Evolutionary conservation across 1,139 yeast genomes (phyloP).

Genomic region (Geotrichum candidum): DNA sequence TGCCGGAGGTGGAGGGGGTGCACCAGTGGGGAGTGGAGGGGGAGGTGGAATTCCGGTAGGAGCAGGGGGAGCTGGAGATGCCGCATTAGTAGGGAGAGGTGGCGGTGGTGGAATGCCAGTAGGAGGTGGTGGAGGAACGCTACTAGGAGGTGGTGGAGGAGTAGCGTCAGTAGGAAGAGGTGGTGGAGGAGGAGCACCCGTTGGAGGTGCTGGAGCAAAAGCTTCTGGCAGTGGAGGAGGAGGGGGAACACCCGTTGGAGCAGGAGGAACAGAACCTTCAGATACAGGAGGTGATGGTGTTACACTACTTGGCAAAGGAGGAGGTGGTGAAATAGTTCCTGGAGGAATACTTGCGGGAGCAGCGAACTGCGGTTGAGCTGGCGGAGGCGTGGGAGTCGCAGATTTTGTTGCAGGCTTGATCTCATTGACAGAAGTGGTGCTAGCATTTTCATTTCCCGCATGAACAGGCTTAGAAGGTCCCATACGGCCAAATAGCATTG

Average conservation of each 20-base stretch:
- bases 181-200: conserved; percentile 16
- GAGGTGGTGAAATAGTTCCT: conserved; percentile 12
- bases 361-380: conserved; percentile 17
- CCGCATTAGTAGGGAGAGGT: conserved; percentile 22
- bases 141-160: background rate
- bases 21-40: conserved; percentile 21
- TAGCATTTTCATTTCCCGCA: conserved; percentile 10
- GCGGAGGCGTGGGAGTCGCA: conserved; percentile 16
- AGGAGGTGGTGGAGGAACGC: background rate
- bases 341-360: conserved; percentile 18
- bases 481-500: conserved; percentile 60
- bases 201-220: conserved; percentile 3
- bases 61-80: conserved; percentile 14
- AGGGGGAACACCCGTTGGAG: conserved; percentile 21
- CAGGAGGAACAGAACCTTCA: conserved; percentile 12
- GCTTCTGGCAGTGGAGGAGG: conserved; percentile 16
- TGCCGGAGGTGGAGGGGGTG: conserved; percentile 20
- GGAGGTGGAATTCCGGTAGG: conserved; percentile 18
- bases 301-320: conserved; percentile 13
- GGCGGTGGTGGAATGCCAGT: conserved; percentile 19
- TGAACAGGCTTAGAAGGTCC: conserved; percentile 32
- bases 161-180: conserved; percentile 15
- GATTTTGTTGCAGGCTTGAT: conserved; percentile 14
- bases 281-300: conserved; percentile 19
- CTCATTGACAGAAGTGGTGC: conserved; percentile 4